These are phyloP conservation scores for Letharia columbiana DNA, from an alignment of 495 filamentous ascomycete genomes.

Conservation along the genomic window DNA sequence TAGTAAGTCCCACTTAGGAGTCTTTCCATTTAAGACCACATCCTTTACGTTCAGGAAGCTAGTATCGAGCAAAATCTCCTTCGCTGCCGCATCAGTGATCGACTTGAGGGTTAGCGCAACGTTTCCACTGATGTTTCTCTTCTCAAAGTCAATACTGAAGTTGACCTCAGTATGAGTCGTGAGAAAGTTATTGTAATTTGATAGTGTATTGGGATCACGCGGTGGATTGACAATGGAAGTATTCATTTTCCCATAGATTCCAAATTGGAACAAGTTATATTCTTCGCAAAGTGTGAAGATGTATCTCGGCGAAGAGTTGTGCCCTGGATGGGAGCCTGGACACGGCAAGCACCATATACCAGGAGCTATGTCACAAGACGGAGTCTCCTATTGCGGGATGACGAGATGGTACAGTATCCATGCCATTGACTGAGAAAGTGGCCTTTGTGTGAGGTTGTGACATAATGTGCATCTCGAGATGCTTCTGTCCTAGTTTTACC, in stretches of 20 bases:
- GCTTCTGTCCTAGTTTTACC: too few relatives aligned
- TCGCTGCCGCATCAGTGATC: slow-evolving; percentile 55
- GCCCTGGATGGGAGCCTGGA: neutral
- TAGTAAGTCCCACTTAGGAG: slow-evolving; percentile 59
- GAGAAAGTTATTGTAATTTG: slow-evolving; percentile 79
- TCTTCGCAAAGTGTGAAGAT: neutral
- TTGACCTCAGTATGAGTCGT: slow-evolving; percentile 74
- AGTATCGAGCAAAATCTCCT: slow-evolving; percentile 79
- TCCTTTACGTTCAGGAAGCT: slow-evolving; percentile 63
- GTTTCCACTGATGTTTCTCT: slow-evolving; percentile 62
- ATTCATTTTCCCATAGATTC: slow-evolving; percentile 25
- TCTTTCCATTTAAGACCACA: slow-evolving; percentile 53
- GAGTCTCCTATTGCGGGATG: too few relatives aligned
- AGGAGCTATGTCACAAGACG: too few relatives aligned
- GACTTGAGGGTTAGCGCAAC: slow-evolving; percentile 67
- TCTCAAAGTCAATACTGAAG: slow-evolving; percentile 72
- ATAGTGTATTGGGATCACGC: slow-evolving; percentile 82
- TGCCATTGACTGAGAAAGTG: too few relatives aligned
- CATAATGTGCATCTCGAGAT: too few relatives aligned
- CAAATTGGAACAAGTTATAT: neutral
- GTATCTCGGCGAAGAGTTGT: neutral
- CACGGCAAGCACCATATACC: neutral
- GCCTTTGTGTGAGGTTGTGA: too few relatives aligned
- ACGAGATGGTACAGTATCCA: too few relatives aligned
- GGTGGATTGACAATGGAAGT: slow-evolving; percentile 37